phyloP scores from a whole-genome alignment of 441 rosid genomes.

The Erodium texanum region DNA sequence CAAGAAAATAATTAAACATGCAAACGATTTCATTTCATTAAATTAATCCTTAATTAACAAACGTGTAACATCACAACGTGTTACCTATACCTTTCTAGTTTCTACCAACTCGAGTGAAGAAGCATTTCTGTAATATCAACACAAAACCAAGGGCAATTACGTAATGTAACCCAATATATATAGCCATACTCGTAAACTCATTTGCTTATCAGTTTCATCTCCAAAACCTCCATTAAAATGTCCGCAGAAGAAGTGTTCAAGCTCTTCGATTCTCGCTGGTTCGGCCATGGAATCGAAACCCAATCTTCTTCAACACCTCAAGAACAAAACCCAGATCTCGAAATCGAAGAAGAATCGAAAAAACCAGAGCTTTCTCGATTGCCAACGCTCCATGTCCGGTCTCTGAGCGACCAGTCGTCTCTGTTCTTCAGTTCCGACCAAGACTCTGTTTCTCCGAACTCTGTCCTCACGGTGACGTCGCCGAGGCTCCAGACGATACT shows the following conservation, averaged over 20 bases:
- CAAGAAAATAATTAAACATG: slow-evolving; percentile 1
- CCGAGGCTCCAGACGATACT: slow-evolving; percentile 39
- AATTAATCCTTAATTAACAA: neutral
- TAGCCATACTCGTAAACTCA: too few species aligned
- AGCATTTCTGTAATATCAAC: slow-evolving; percentile 17
- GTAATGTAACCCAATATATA: neutral
- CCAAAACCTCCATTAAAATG: slow-evolving; percentile 17
- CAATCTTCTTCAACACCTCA: neutral
- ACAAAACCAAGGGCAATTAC: slow-evolving; percentile 15
- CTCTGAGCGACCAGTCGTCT: slow-evolving; percentile 39
- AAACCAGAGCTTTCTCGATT: slow-evolving; percentile 14
- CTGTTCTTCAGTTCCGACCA: neutral
- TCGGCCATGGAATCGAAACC: slow-evolving; percentile 18
- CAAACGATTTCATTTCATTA: neutral
- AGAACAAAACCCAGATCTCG: slow-evolving; percentile 12
- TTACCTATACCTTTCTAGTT: neutral
- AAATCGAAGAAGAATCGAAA: slow-evolving; percentile 14
- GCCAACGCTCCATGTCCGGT: slow-evolving; percentile 27
- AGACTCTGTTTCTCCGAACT: slow-evolving; percentile 31
- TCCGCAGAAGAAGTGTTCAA: slow-evolving; percentile 31
- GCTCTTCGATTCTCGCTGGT: slow-evolving; percentile 43
- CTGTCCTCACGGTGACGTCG: slow-evolving; percentile 22
- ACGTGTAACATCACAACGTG: neutral
- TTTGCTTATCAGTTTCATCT: neutral
- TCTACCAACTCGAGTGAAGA: neutral